Evolutionary conservation across 2,329 filamentous ascomycete species (phyloP).

Genomic region (Monilinia fructigena): DNA sequence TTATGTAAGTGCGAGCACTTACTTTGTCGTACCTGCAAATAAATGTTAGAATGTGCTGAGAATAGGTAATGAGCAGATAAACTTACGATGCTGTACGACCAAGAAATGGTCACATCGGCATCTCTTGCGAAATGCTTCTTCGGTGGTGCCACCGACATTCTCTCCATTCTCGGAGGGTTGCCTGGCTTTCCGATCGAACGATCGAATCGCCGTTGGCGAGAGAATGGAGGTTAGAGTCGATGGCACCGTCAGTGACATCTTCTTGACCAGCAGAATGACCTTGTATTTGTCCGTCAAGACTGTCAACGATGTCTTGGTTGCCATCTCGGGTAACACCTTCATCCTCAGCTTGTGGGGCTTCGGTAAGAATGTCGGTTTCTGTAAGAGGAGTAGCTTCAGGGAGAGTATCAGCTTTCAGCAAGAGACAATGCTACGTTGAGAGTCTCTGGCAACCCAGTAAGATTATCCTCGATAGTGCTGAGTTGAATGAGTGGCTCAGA

Average conservation of each 20-base stretch:
- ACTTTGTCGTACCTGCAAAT: conserved; percentile 2
- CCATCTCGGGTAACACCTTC: not conserved
- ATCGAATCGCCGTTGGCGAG: not conserved
- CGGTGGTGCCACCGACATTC: not conserved
- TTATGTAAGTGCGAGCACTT: not conserved
- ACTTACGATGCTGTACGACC: conserved; percentile 4
- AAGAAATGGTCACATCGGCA: not conserved
- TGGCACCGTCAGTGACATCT: not conserved
- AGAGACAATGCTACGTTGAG: too few relatives aligned
- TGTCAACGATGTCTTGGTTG: not conserved
- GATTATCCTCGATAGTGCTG: not conserved
- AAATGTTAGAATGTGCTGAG: not conserved
- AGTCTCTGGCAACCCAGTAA: not conserved
- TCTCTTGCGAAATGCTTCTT: conserved; percentile 7
- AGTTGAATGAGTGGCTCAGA: not conserved
- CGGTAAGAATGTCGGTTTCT: too few relatives aligned
- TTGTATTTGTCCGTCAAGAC: not conserved
- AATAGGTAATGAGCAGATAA: not conserved
- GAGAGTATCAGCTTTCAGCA: too few relatives aligned
- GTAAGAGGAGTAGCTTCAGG: too few relatives aligned
- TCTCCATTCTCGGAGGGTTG: not conserved
- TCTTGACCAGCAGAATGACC: not conserved
- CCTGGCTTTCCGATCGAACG: conserved; percentile 6
- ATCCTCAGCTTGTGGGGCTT: not conserved
- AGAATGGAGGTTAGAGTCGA: not conserved